Evolutionary conservation across 2,329 filamentous ascomycete genomes (phyloP).

Genomic region (Emmonsiellopsis sp.): DNA sequence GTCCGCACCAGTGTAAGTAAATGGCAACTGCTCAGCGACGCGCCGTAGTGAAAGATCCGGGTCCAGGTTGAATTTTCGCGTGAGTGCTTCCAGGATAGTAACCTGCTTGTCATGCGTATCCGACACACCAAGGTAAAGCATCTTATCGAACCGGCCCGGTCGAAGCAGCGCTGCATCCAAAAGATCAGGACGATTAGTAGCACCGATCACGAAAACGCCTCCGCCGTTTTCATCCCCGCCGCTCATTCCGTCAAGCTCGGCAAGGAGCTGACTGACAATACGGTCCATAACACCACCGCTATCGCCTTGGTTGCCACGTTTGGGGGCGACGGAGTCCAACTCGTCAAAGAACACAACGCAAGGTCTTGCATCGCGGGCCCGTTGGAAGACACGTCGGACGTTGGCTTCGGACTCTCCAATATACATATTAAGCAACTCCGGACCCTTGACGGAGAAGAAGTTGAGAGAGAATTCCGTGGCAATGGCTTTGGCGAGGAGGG

Average conservation of each 20-base stretch:
- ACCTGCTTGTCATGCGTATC: constrained; percentile 96
- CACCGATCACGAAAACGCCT: constrained; percentile 99
- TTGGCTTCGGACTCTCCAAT: constrained; percentile 99
- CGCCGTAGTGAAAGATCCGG: constrained; percentile 65
- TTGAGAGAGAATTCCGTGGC: constrained; percentile 99
- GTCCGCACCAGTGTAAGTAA: constrained; percentile 95
- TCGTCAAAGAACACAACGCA: constrained; percentile 99
- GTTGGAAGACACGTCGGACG: constrained; percentile 99
- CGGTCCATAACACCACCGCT: constrained; percentile 97
- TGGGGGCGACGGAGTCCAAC: constrained; percentile 97
- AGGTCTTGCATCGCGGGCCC: constrained; percentile 92
- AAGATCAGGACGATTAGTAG: constrained; percentile 97
- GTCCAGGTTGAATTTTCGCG: constrained; percentile 83
- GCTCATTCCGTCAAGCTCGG: constrained; percentile 96
- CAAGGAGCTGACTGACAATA: constrained; percentile 98
- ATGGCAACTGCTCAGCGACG: constrained; percentile 70
- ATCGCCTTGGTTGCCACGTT: constrained; percentile 92
- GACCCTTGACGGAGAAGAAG: constrained; percentile 99
- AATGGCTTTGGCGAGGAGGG: constrained; percentile 96
- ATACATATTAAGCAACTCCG: constrained; percentile 98
- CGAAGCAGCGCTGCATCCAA: constrained; percentile 96
- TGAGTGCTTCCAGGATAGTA: constrained; percentile 87
- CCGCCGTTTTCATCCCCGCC: constrained; percentile 91
- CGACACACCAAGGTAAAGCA: constrained; percentile 93
- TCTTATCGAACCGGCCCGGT: constrained; percentile 95